phyloP scores from a whole-genome alignment of 1,139 yeast species.

The Sugiyamaella neomexicana region DNA sequence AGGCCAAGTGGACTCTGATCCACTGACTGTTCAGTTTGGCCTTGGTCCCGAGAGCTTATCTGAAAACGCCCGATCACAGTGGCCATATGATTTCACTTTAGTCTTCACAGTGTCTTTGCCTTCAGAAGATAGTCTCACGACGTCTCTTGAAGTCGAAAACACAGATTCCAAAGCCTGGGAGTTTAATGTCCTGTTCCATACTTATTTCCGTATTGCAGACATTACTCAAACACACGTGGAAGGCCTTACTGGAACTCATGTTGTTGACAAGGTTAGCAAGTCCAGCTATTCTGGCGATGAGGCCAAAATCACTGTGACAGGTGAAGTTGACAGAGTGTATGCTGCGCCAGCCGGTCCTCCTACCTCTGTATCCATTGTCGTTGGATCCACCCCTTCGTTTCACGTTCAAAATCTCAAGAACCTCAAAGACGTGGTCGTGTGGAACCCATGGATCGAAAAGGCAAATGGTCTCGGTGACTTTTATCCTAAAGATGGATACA shows the following conservation, averaged over 20 bases:
- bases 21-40: slow-evolving; percentile 82
- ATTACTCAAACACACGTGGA: slow-evolving; percentile 73
- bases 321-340: slow-evolving; percentile 85
- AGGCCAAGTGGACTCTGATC: slow-evolving; percentile 67
- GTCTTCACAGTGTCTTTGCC: slow-evolving; percentile 64
- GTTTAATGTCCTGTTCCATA: slow-evolving; percentile 94
- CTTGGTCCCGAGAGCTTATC: slow-evolving; percentile 80
- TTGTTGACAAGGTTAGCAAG: slow-evolving; percentile 71
- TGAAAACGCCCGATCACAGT: slow-evolving; percentile 51
- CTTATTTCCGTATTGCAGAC: slow-evolving; percentile 77
- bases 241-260: slow-evolving; percentile 68
- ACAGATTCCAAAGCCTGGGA: slow-evolving; percentile 62
- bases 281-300: slow-evolving; percentile 58
- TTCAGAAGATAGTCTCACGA: slow-evolving; percentile 50
- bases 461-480: slow-evolving; percentile 83
- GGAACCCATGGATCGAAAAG: slow-evolving; percentile 96
- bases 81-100: slow-evolving; percentile 77
- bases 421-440: slow-evolving; percentile 86
- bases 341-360: slow-evolving; percentile 45
- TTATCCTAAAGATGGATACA: slow-evolving; percentile 78
- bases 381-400: slow-evolving; percentile 68
- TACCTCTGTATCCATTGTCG: slow-evolving; percentile 56
- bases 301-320: slow-evolving; percentile 69
- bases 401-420: slow-evolving; percentile 59
- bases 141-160: slow-evolving; percentile 74